Base-by-base conservation (phyloP, 345 rosid genomes). In the Trapa incisa region DNA sequence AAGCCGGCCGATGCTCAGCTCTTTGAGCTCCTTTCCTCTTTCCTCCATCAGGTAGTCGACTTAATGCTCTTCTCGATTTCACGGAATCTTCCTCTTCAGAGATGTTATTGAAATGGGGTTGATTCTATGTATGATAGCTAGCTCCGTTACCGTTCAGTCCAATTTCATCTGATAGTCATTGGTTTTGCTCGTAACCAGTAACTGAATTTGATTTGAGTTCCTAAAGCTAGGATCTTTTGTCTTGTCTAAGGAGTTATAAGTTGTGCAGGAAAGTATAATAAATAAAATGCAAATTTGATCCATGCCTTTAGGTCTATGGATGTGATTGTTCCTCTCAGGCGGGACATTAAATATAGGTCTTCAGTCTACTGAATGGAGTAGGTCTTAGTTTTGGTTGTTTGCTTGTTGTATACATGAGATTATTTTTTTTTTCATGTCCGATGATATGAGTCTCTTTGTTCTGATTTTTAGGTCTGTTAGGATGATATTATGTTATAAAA, bases 1-100 rank as follows among this genome's bases (percentile, higher is more conserved):
- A 37, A 50, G 56, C 56, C 71, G 35, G 64, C 83, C 3, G 97
- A 91, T 65, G 82, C 84, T 2, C 89, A 85, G 77, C 78, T 91
- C 22, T 86, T 88, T 72, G 76, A 82, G 70, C 89, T 88, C 63
- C 96, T 91, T n/a, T 81, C 88, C 32, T 70, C 73, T 77, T 87
- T 91, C 65, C 82, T 91, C 1, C 92, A 88, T 58, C 86, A 88
- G 86, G 97, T 80, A 38, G 52, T 3, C 6, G 37, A 39, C 36
- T 41, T 60, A 8, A n/a, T 15, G 0, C 37, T 29, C 37, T 56
- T 47, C 52, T 47, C 12, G 36, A 36, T 53, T n/a, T 45, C 33
- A 50, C 13, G 48, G 11, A 6, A 7, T 45, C 12, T 45, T 45
- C 48, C 48, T 45, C 15, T 12, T 41, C 48, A 16, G 10, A 4